Evolutionary conservation across 106 monocot species (phyloP).

Genomic region (Allium fistulosum): DNA sequence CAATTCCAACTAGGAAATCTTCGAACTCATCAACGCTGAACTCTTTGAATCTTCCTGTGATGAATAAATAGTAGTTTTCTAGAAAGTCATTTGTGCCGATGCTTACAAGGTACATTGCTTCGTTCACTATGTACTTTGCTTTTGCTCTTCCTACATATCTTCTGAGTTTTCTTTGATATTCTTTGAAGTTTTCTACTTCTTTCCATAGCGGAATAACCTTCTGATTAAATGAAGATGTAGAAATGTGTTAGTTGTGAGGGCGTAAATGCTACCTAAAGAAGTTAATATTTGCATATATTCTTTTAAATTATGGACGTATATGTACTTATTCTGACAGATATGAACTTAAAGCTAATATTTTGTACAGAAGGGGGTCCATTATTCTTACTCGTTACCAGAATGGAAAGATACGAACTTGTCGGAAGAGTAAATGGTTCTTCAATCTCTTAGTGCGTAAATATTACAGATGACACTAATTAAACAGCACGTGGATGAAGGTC

Average conservation of each 20-base stretch:
- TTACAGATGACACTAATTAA: no score
- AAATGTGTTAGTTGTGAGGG: background rate
- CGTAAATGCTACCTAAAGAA: background rate
- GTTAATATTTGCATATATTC: background rate
- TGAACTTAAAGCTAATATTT: no score
- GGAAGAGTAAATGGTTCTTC: no score
- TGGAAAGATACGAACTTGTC: no score
- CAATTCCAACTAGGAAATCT: constrained; percentile 44
- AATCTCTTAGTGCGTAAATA: no score
- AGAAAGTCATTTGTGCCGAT: constrained; percentile 67
- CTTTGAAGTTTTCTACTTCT: constrained; percentile 54
- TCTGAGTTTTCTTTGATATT: constrained; percentile 23
- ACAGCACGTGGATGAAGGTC: no score
- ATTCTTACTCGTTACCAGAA: no score
- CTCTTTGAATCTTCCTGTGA: constrained; percentile 29
- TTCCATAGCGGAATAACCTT: constrained; percentile 49
- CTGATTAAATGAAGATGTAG: background rate
- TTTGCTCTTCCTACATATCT: constrained; percentile 13
- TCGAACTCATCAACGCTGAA: constrained; percentile 36
- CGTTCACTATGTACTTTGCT: constrained; percentile 25
- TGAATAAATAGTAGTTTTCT: constrained; percentile 44
- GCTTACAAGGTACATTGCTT: constrained; percentile 47
- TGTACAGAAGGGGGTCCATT: no score
- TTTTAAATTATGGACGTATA: background rate
- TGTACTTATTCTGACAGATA: background rate